Evolutionary conservation across 2,329 filamentous ascomycete genomes (phyloP), one percentile per base, ranked within the genome.

Genomic region (Didymella lethalis): DNA sequence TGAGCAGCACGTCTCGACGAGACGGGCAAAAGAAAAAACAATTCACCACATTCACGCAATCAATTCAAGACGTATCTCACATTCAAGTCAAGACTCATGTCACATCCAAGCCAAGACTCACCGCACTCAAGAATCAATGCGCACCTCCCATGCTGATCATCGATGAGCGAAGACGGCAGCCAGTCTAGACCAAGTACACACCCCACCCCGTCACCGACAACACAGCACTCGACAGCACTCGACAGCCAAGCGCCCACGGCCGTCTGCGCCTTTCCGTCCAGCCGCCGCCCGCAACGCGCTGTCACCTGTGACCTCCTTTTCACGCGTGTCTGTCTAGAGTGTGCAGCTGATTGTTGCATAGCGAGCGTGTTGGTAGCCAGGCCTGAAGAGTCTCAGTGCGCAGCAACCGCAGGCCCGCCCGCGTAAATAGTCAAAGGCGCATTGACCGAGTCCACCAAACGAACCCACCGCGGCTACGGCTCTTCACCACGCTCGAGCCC

Each of bases 351-450:
- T 59, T 61, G 55, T 53, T 64, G 59, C 57, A 47, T 55, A 56
- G 58, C 59, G 56, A 50, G 63, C 54, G 64, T 64, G 65, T 70
- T 72, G 65, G 59, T 55, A 58, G 52, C 62, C 61, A 66, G 48
- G 56, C 59, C 61, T 55, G 62, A 25, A n/a, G 16, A n/a, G 18
- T 40, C 16, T 18, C 2, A n/a, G 32, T 36, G 32, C 32, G 32
- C 32, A n/a, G 32, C 32, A 36, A n/a, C 18, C 18, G 36, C 36
- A 7, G n/a, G 18, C n/a, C 36, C 12, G 36, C 58, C 36, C 12
- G 36, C 58, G 48, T 50, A 64, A 50, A 63, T 58, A 61, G 63
- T 62, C 60, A 57, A 61, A 65, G 68, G 65, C 72, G 73, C 72
- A 71, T 73, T 68, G 67, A 73, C 71, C 64, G 62, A n/a, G 28